Evolutionary conservation across 371 early-diverging fungal genomes (phyloP), one percentile per base, ranked within the genome.

Genomic region (Lichtheimia hyalospora): DNA sequence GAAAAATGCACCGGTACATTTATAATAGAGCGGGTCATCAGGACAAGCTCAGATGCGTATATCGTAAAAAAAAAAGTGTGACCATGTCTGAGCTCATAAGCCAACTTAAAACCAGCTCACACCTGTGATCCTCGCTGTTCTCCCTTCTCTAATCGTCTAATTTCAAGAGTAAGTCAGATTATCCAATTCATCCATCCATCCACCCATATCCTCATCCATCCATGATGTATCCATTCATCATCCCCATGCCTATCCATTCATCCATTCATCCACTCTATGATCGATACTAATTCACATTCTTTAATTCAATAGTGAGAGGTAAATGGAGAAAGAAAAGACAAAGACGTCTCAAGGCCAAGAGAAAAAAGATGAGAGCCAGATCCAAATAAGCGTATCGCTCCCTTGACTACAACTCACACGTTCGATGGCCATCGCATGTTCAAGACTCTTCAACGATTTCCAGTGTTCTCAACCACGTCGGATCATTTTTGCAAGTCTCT

Each of bases 321-420:
- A 70, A 70, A 57, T 70, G 70, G 70, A 70, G 56, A 52, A 70
- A 70, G 63, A 70, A 70, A 57, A 61, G 70, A 39, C 70, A 70
- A 51, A 60, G 70, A 66, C 66, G 70, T 60, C 70, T 70, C 64
- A 70, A 70, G 66, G 61, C 63, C 60, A 70, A 70, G 66, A 70
- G 70, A 70, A 70, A 57, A 57, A 70, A 70, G 61, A 70, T 70
- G 70, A 65, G 66, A 63, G 66, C 66, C 24, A 62, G 70, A 62
- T 63, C 63, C 66, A 70, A 70, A 58, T 70, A 70, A 63, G 55
- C 70, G 56, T 24, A 50, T 57, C 41, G 55, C 20, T 39, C 27
- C 28, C 34, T 25, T 52, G 34, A 34, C 34, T 8, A 34, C 34
- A 34, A 34, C 34, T 2, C 34, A 34, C 34, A 34, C 34, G 34